phyloP scores from a whole-genome alignment of 805 yeast species.

The Yamadazyma paraphyllophila region DNA sequence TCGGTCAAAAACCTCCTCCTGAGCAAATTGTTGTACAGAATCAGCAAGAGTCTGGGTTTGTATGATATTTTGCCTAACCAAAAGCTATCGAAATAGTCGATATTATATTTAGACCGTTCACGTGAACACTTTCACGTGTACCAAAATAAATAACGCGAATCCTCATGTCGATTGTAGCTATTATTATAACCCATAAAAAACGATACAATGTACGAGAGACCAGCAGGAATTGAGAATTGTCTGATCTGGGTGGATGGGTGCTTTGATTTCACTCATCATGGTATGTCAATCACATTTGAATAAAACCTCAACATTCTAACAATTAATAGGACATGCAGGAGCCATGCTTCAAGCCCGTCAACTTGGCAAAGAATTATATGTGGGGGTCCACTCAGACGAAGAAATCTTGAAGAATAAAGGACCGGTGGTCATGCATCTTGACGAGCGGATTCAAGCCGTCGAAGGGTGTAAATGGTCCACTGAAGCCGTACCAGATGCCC shows the following conservation, averaged over 20 bases:
- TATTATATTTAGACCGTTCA: not conserved
- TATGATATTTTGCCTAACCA: conserved; percentile 7
- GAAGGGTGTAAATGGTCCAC: conserved; percentile 90
- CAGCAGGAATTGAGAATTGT: conserved; percentile 41
- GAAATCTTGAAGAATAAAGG: conserved; percentile 85
- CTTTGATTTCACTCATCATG: conserved; percentile 97
- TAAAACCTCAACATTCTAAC: conserved; percentile 18
- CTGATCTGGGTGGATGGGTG: conserved; percentile 97
- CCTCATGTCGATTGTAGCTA: not conserved
- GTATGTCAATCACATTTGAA: conserved; percentile 33
- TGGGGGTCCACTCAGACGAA: conserved; percentile 91
- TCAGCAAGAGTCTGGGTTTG: conserved; percentile 22
- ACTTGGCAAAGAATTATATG: conserved; percentile 69
- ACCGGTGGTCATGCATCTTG: conserved; percentile 84
- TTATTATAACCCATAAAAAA: not conserved
- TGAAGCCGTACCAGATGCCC: conserved; percentile 69
- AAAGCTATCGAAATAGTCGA: not conserved
- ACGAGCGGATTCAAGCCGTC: conserved; percentile 81
- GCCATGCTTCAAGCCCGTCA: conserved; percentile 92
- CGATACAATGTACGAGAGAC: conserved; percentile 34
- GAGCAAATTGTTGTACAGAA: conserved; percentile 11
- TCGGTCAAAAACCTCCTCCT: not conserved
- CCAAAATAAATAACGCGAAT: not conserved
- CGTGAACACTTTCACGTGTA: not conserved
- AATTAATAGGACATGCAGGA: conserved; percentile 71